These are phyloP conservation scores for Scedosporium minutisporum DNA, from an alignment of 2,329 filamentous ascomycete species.

Conservation along the genomic window DNA sequence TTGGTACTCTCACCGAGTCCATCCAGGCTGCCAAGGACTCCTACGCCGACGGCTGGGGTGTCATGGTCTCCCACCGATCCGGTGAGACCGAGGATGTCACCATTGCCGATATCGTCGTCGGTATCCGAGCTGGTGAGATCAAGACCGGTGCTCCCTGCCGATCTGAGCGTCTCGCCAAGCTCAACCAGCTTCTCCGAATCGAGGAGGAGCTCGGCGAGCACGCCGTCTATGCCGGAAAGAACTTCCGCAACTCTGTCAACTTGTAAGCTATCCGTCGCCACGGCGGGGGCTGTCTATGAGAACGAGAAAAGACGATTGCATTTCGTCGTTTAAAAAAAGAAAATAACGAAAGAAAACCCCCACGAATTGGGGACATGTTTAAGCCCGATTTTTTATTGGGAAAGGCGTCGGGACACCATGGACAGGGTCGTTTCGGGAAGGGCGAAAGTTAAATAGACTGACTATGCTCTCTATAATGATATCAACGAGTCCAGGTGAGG, in stretches of 20 bases:
- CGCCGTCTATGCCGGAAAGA: slow-evolving; percentile 82
- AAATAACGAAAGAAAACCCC: no score
- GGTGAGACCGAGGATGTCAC: slow-evolving; percentile 99
- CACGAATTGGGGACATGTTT: no score
- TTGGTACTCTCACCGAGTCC: slow-evolving; percentile 95
- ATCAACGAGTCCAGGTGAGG: no score
- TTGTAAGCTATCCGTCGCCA: slow-evolving; percentile 46
- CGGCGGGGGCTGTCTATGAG: slow-evolving; percentile 4
- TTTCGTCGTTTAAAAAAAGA: slow-evolving; percentile 3
- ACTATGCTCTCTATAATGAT: no score
- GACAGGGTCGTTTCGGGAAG: no score
- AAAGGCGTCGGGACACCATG: neutral
- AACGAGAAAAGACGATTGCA: slow-evolving; percentile 8
- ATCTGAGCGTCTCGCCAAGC: slow-evolving; percentile 97
- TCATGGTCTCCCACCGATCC: slow-evolving; percentile 99
- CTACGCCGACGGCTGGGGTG: slow-evolving; percentile 89
- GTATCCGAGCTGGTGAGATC: slow-evolving; percentile 94
- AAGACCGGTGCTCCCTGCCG: slow-evolving; percentile 95
- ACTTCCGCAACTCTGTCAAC: slow-evolving; percentile 87
- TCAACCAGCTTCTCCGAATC: slow-evolving; percentile 99
- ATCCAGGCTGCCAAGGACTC: slow-evolving; percentile 99
- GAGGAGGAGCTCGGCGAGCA: slow-evolving; percentile 96
- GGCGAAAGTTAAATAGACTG: no score
- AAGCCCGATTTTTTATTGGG: slow-evolving; percentile 1
- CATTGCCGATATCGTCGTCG: slow-evolving; percentile 95